Percentiles rank a stretch among this genome's conserved stretches.
These are phyloP conservation scores for Periconia macrospinosa DNA, from an alignment of 2,329 filamentous ascomycete species.

Conservation along the genomic window DNA sequence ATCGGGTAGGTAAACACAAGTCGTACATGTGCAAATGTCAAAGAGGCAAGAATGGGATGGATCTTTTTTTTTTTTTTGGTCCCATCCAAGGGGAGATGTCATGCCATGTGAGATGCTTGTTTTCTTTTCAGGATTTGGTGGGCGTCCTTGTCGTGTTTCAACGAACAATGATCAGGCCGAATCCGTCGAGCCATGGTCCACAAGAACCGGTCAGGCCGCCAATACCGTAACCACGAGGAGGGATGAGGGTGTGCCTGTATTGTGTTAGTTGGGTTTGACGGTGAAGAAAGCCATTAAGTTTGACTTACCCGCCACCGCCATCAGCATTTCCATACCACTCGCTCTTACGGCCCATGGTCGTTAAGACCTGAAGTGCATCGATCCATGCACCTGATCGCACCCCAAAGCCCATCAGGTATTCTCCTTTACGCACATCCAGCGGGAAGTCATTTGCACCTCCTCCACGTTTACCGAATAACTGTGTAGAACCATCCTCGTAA, in stretches of 20 bases:
- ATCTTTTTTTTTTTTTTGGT: too few species aligned
- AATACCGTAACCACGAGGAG: conserved; percentile 84
- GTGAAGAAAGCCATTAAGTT: conserved; percentile 22
- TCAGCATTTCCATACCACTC: conserved; percentile 78
- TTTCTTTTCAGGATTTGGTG: not conserved
- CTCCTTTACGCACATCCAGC: conserved; percentile 80
- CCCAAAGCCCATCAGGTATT: conserved; percentile 85
- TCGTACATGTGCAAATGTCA: too few species aligned
- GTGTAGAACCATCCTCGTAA: conserved; percentile 82
- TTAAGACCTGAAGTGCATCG: conserved; percentile 87
- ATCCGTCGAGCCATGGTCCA: conserved; percentile 79
- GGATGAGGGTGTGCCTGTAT: conserved; percentile 79
- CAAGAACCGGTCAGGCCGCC: conserved; percentile 85
- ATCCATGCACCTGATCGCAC: conserved; percentile 80
- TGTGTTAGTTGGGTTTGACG: conserved; percentile 23
- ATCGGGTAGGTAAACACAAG: too few species aligned
- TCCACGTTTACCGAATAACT: conserved; percentile 82
- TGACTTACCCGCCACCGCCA: conserved; percentile 77
- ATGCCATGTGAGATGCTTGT: not conserved
- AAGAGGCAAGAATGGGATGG: too few species aligned
- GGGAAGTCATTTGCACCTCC: conserved; percentile 74
- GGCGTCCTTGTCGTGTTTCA: conserved; percentile 42
- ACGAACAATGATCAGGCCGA: conserved; percentile 77
- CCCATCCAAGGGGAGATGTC: not conserved
- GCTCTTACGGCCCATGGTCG: conserved; percentile 83